phyloP scores from a whole-genome alignment of 805 yeast genomes.

The Danielozyma ontarioensis region DNA sequence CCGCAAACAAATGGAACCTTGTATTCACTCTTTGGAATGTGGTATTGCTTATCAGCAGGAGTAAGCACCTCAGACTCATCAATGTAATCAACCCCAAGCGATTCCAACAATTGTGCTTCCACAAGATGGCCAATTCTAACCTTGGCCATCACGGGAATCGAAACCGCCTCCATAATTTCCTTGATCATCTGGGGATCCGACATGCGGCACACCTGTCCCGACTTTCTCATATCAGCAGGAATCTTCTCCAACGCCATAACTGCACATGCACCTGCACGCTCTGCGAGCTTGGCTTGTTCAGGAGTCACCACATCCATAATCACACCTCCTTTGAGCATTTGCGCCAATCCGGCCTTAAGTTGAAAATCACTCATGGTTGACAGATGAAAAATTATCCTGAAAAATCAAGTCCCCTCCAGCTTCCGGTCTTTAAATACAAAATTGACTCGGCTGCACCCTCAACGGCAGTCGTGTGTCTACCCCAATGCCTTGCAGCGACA shows the following conservation, averaged over 20 bases:
- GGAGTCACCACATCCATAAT: slow-evolving; percentile 72
- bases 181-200: slow-evolving; percentile 77
- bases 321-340: slow-evolving; percentile 79
- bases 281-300: slow-evolving; percentile 78
- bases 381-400: too few relatives aligned
- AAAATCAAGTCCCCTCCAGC: too few relatives aligned
- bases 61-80: slow-evolving; percentile 84
- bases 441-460: too few relatives aligned
- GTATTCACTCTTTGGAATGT: slow-evolving; percentile 55
- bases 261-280: slow-evolving; percentile 82
- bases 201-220: slow-evolving; percentile 83
- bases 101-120: slow-evolving; percentile 74
- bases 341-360: slow-evolving; percentile 76
- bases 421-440: too few relatives aligned
- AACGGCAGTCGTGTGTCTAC: too few relatives aligned
- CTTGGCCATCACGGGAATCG: slow-evolving; percentile 81
- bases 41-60: slow-evolving; percentile 68
- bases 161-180: slow-evolving; percentile 65
- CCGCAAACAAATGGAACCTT: slow-evolving; percentile 82
- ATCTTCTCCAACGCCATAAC: slow-evolving; percentile 85
- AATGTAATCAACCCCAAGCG: slow-evolving; percentile 69
- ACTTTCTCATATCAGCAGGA: slow-evolving; percentile 79
- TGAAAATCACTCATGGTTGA: slow-evolving; percentile 33
- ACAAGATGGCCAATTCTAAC: slow-evolving; percentile 79
- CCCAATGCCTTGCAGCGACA: too few relatives aligned